Base-by-base conservation (phyloP, 768 basidiomycete genomes). In the Chalciporus sphaerocephalus region DNA sequence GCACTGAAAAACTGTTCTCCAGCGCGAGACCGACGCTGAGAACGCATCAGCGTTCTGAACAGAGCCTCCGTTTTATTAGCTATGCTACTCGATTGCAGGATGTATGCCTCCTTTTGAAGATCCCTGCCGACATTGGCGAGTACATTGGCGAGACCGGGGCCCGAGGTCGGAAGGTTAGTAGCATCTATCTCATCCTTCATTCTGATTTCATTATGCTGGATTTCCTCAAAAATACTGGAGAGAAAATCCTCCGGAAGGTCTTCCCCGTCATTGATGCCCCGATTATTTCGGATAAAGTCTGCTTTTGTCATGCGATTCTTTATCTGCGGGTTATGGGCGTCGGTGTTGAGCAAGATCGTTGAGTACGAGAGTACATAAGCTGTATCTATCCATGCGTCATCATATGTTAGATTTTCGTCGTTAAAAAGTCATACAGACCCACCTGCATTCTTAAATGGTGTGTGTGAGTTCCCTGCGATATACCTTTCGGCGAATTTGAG, bases 401-500 rank as follows among this genome's bases (percentile, higher is more conserved):
- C 11, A 16, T 23, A 20, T 34, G 17, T 55, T 40, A 59, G 51
- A 46, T 42, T n/a, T n/a, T 18, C 10, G 36, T 41, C 21, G n/a
- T 34, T 18, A n/a, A 36, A 18, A 40, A 23, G 17, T 23, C 5
- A 3, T 24, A 33, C 15, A 49, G 24, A 69, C 84, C 44, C 50
- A 90, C 90, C 94, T 58, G 96, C 96, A 66, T 97, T 98, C 40
- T 90, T 87, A 59, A 98, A 99, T 2, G 80, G 76, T 1, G 87
- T 88, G 54, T 84, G 79, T 0, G 81, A 68, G 64, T 98, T 97
- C 45, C 85, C 85, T 11, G 85, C 89, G 51, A 97, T 92, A 64
- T 92, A 99, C 27, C 93, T 81, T 64, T 98, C 94, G 8, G 96
- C 95, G 59, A 97, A 99, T 66, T 99, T 99, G 44, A 98, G 80